phyloP scores from a whole-genome alignment of 139 green algal species.

The Volvox reticuliferus region DNA sequence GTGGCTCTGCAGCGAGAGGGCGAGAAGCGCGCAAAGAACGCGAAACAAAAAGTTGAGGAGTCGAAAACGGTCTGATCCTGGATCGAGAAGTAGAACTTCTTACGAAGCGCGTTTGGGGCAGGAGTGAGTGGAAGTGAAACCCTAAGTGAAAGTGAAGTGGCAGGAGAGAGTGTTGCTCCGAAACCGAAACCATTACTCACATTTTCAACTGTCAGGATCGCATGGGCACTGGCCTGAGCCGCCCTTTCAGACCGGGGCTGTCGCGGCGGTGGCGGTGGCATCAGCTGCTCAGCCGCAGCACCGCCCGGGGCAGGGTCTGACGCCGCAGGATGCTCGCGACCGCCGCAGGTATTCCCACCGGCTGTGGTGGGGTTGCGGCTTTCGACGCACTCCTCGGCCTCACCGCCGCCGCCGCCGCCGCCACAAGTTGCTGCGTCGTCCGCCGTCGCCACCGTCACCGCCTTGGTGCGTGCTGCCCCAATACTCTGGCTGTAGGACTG shows the following conservation, averaged over 20 bases:
- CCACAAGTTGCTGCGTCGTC: not conserved
- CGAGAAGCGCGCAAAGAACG: no score
- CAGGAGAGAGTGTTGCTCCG: not conserved
- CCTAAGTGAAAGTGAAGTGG: constrained; percentile 18
- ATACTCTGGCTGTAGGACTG: constrained; percentile 10
- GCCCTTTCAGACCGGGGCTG: not conserved
- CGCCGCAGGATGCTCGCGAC: not conserved
- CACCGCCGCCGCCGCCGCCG: not conserved
- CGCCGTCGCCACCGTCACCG: not conserved
- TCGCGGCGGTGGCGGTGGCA: constrained; percentile 30
- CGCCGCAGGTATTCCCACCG: not conserved
- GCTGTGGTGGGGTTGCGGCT: not conserved
- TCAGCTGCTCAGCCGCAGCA: not conserved
- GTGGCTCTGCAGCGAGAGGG: no score
- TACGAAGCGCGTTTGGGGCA: no score
- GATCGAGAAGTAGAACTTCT: no score
- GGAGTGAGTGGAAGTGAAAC: no score
- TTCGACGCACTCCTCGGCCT: not conserved
- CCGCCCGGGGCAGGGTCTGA: not conserved
- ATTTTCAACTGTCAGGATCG: no score
- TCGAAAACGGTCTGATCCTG: no score
- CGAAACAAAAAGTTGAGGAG: no score
- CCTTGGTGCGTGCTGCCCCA: not conserved
- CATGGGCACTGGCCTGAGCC: not conserved
- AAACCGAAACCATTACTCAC: no score